Evolutionary conservation across 2,329 filamentous ascomycete species (phyloP).

Genomic region (Metarhizium rileyi): DNA sequence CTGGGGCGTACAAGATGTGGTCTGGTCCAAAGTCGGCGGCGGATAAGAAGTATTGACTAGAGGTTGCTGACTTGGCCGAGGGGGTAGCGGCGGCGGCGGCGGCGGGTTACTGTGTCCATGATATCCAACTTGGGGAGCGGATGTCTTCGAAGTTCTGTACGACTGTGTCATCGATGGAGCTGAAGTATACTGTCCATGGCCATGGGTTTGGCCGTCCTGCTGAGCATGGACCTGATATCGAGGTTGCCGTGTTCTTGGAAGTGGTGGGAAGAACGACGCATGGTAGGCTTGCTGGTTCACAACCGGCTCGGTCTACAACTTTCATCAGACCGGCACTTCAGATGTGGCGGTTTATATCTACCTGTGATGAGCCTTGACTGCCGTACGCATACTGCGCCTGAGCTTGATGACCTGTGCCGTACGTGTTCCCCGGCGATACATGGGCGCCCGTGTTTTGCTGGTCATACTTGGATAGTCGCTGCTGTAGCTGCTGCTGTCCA

Average conservation of each 20-base stretch:
- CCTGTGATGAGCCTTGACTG: background rate
- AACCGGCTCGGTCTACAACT: background rate
- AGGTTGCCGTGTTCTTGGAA: background rate
- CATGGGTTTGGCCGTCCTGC: background rate
- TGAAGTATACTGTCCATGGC: background rate
- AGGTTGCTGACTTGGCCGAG: background rate
- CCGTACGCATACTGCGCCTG: background rate
- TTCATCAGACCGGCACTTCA: background rate
- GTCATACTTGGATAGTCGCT: conserved; percentile 8
- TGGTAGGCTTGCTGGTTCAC: background rate
- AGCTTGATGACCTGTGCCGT: background rate
- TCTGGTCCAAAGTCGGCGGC: background rate
- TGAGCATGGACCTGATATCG: background rate
- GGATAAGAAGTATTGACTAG: background rate
- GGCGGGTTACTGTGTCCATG: background rate
- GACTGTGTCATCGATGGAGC: background rate
- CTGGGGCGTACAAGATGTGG: background rate
- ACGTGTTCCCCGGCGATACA: background rate
- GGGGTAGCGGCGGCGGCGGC: background rate
- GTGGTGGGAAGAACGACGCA: background rate
- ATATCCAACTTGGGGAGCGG: background rate
- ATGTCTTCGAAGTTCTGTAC: background rate
- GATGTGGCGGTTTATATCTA: background rate
- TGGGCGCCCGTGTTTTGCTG: background rate
- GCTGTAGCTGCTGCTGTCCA: conserved; percentile 11